Percentiles rank a stretch among this genome's conserved stretches.
Conservation (phyloP, 208 protist species). For the Leishmania gerbilli region DNA sequence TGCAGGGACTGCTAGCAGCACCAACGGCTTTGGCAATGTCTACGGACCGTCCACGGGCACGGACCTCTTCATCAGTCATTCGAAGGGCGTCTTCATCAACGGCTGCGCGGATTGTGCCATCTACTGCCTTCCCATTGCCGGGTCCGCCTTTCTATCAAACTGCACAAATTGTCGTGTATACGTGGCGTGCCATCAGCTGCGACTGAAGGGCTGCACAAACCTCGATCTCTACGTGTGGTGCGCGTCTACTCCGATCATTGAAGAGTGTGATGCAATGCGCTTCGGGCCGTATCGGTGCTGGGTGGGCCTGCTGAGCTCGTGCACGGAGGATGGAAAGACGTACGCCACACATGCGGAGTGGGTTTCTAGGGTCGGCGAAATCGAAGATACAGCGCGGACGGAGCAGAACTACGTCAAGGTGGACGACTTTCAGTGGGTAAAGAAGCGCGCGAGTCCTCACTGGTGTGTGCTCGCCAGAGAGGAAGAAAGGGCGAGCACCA, state of each 20-base stretch:
- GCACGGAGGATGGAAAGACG: slow-evolving; percentile 15
- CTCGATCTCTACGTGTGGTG: slow-evolving; percentile 84
- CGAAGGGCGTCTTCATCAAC: slow-evolving; percentile 64
- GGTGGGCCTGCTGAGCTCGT: slow-evolving; percentile 57
- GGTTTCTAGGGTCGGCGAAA: slow-evolving; percentile 64
- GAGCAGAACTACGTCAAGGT: slow-evolving; percentile 55
- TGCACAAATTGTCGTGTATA: slow-evolving; percentile 72
- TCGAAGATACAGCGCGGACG: slow-evolving; percentile 34
- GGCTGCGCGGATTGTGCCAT: slow-evolving; percentile 57
- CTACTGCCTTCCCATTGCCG: slow-evolving; percentile 65
- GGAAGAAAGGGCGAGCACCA: slow-evolving; percentile 28
- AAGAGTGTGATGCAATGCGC: slow-evolving; percentile 62
- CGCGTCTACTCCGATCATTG: slow-evolving; percentile 84
- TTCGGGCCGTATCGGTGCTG: slow-evolving; percentile 85
- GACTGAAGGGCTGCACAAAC: slow-evolving; percentile 72
- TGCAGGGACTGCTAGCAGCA: slow-evolving; percentile 1
- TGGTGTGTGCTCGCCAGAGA: slow-evolving; percentile 62
- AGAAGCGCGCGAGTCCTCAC: slow-evolving; percentile 76
- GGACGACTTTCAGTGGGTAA: slow-evolving; percentile 90
- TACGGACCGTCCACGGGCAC: slow-evolving; percentile 38
- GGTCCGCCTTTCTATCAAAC: slow-evolving; percentile 78
- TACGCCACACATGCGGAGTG: slow-evolving; percentile 60
- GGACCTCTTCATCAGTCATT: slow-evolving; percentile 45
- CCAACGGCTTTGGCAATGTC: slow-evolving; percentile 28
- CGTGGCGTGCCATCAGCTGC: slow-evolving; percentile 85